Evolutionary conservation across 345 rosid species (phyloP), one percentile per base, ranked within the genome.

Genomic region (Populus euphratica): DNA sequence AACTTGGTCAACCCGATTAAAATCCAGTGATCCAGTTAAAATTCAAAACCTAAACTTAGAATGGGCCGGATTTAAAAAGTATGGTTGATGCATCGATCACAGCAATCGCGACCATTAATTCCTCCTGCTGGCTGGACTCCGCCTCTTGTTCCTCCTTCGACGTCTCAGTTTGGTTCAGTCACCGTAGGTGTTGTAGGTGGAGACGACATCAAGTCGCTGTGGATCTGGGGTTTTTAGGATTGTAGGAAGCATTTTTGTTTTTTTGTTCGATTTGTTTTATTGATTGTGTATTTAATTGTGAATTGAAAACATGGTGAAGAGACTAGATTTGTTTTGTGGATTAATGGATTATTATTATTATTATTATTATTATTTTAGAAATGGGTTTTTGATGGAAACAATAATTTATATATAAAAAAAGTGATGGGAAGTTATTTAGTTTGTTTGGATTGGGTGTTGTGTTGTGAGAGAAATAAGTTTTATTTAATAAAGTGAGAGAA

Each of bases 71-170:
- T n/a, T n/a, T n/a, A n/a, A n/a, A n/a, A n/a, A n/a, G n/a, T n/a
- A 75, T 83, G 29, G 29, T 27, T 27, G 29, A 74, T 90, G 90
- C 87, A 79, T 66, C 93, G 81, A 56, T 85, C 78, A 76, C 93
- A 88, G 75, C 89, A 81, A 71, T 75, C 65, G 38, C 85, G 83
- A 69, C 97, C 90, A 14, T 87, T 88, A 25, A 93, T 93, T 18
- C 95, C 90, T 7, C 89, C 90, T 16, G 81, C 89, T 25, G 93
- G 88, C 4, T 95, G 97, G 98, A 83, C 88, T 38, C 96, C 91
- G 7, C 94, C 89, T 72, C 90, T 91, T 0, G 94, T 90, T 14
- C 93, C 92, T 25, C 86, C 89, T 35, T 90, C 4, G 35, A 3
- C 94, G 6, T 44, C 87, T 35, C 91, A 88, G 78, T 83, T 83